Base-by-base conservation (phyloP, 1,284 basidiomycete species). In the Inonotus obliquus region DNA sequence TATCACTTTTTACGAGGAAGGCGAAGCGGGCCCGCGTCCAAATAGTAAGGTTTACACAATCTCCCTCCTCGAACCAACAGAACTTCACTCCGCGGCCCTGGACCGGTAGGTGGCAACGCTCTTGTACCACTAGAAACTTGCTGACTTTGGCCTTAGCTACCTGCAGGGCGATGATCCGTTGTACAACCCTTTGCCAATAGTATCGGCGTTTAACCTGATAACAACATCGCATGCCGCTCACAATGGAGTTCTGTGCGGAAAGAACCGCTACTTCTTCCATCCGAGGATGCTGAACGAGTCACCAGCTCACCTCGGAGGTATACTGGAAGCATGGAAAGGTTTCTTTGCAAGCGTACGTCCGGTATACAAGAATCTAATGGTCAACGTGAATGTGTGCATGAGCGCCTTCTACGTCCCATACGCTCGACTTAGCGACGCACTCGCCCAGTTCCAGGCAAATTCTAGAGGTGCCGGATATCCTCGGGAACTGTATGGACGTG, bases 311-410 rank as follows among this genome's bases (percentile, higher is more conserved):
- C 65, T 87, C 13, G 78, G 79, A 2, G 72, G 73, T 1, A 81
- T 84, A 0, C 70, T 89, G 1, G 78, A 82, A 53, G 86, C 85
- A 0, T 79, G 79, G 69, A 79, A 83, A 68, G 89, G 89, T 0
- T 91, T 86, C 69, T 91, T 82, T 70, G 77, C 83, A 58, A 89
- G 87, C 0, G 79, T 86, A 3, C 79, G 89, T 0, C 85, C 86
- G 0, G 77, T 81, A 10, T 84, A 79, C 72, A 85, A 86, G 61
- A 79, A 85, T 59, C 74, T 91, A 1, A 82, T 87, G 80, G 82
- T 91, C 54, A 91, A 91, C 67, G 80, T 91, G 27, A 89, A 89
- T 64, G 81, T 84, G 17, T 89, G 86, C 70, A 87, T 87, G 81
- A 82, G 86, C 0, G 87, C 87, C 0, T 91, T 91, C 69, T 81